These are phyloP conservation scores for Fusarium domesticum DNA, from an alignment of 2,329 filamentous ascomycete species.

Conservation along the genomic window DNA sequence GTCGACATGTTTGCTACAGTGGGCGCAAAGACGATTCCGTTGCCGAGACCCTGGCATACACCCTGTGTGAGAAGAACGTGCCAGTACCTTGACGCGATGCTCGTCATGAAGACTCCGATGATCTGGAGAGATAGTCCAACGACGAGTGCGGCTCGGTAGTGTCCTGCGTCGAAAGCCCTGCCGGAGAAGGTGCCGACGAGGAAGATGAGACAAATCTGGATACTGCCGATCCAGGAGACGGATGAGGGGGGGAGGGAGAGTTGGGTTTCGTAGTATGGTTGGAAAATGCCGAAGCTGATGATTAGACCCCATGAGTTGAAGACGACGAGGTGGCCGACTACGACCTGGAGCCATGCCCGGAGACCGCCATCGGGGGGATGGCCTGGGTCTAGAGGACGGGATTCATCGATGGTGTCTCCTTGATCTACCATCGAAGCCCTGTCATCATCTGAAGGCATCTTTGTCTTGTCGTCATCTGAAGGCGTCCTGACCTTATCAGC, in stretches of 20 bases:
- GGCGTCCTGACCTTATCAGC: too few species aligned
- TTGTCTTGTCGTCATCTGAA: conserved; percentile 9
- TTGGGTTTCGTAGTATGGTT: conserved; percentile 37
- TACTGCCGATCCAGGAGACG: conserved; percentile 49
- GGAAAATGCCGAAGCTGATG: conserved; percentile 40
- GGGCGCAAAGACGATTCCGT: conserved; percentile 53
- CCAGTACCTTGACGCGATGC: conserved; percentile 43
- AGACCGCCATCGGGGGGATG: conserved; percentile 37
- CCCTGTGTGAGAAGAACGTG: conserved; percentile 53
- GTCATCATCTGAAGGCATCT: conserved; percentile 2
- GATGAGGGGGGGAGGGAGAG: conserved; percentile 35
- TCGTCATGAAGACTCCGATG: conserved; percentile 45
- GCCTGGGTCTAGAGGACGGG: background rate
- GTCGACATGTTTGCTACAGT: conserved; percentile 54
- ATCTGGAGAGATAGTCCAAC: conserved; percentile 42
- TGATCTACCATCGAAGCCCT: conserved; percentile 6
- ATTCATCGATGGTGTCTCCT: background rate
- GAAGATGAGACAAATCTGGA: conserved; percentile 45
- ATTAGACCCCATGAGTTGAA: conserved; percentile 41
- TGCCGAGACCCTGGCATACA: conserved; percentile 54
- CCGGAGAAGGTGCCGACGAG: conserved; percentile 42
- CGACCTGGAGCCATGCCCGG: conserved; percentile 39
- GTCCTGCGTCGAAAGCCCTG: conserved; percentile 42
- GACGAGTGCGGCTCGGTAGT: conserved; percentile 34
- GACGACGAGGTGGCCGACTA: conserved; percentile 38